Percentiles rank a stretch among this genome's conserved stretches.
phyloP scores from a whole-genome alignment of 2,329 filamentous ascomycete species.

The Metarhizium anisopliae region DNA sequence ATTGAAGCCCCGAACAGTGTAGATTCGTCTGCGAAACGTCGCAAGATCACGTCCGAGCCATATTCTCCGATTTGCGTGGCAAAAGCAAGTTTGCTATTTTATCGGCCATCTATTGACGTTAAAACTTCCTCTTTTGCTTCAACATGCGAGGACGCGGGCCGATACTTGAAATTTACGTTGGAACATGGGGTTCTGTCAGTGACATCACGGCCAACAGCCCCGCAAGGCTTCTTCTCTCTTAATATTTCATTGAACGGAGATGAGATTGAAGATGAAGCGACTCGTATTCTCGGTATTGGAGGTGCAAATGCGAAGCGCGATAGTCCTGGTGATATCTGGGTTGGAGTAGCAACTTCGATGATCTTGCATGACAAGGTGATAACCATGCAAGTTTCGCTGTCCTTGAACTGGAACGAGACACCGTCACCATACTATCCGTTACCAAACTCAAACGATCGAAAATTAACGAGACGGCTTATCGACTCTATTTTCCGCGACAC shows the following conservation, averaged over 20 bases:
- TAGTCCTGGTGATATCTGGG: slow-evolving; percentile 26
- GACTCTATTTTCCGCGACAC: slow-evolving; percentile 23
- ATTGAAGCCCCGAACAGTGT: slow-evolving; percentile 4
- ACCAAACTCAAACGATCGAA: slow-evolving; percentile 20
- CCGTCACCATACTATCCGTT: slow-evolving; percentile 20
- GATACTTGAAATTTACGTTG: slow-evolving; percentile 12
- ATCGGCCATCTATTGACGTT: slow-evolving; percentile 14
- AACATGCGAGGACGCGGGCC: slow-evolving; percentile 12
- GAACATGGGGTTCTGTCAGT: slow-evolving; percentile 12
- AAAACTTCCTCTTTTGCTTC: slow-evolving; percentile 5
- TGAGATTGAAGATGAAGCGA: slow-evolving; percentile 12
- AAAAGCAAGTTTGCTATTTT: slow-evolving; percentile 16
- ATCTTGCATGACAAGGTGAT: slow-evolving; percentile 16
- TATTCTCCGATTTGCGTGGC: slow-evolving; percentile 16
- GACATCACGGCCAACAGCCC: slow-evolving; percentile 7
- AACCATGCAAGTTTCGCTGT: slow-evolving; percentile 22
- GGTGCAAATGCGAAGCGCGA: slow-evolving; percentile 8
- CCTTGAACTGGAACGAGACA: slow-evolving; percentile 35
- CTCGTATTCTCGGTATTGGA: slow-evolving; percentile 12
- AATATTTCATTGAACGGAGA: slow-evolving; percentile 14
- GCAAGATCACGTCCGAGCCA: slow-evolving; percentile 14
- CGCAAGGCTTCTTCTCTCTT: slow-evolving; percentile 4
- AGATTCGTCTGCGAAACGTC: slow-evolving; percentile 21
- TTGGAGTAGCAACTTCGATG: slow-evolving; percentile 20
- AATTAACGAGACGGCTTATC: slow-evolving; percentile 25